phyloP scores from a whole-genome alignment of 2,329 filamentous ascomycete species.

The Talaromyces sp. region DNA sequence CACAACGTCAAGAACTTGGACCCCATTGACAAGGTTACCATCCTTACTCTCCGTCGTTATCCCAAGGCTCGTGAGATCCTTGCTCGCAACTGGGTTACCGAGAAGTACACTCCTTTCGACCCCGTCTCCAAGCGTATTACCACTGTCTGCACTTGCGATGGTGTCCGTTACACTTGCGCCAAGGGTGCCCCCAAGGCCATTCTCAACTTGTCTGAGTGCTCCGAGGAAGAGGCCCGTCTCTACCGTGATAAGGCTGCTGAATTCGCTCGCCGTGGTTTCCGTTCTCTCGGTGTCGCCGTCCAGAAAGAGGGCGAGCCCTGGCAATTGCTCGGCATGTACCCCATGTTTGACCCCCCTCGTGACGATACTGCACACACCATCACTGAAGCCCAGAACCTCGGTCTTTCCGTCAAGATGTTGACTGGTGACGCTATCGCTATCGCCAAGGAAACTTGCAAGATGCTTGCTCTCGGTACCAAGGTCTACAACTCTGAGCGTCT shows the following conservation, averaged over 20 bases:
- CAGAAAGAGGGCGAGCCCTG: slow-evolving; percentile 68
- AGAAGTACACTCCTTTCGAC: slow-evolving; percentile 65
- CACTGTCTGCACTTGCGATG: slow-evolving; percentile 60
- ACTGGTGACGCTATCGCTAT: slow-evolving; percentile 73
- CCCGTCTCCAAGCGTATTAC: slow-evolving; percentile 73
- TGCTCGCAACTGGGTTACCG: slow-evolving; percentile 66
- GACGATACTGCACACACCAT: slow-evolving; percentile 72
- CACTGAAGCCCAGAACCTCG: slow-evolving; percentile 66
- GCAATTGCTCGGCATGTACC: slow-evolving; percentile 68
- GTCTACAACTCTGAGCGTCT: slow-evolving; percentile 72
- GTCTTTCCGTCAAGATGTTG: slow-evolving; percentile 72
- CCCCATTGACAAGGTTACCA: slow-evolving; percentile 71
- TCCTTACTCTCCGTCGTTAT: slow-evolving; percentile 67
- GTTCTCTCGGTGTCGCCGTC: slow-evolving; percentile 69
- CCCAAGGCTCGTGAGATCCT: slow-evolving; percentile 70
- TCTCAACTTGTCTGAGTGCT: slow-evolving; percentile 62
- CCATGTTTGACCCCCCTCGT: slow-evolving; percentile 72
- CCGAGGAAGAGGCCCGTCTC: slow-evolving; percentile 57
- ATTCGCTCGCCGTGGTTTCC: slow-evolving; percentile 71
- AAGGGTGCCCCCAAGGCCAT: slow-evolving; percentile 72
- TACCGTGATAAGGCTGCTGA: slow-evolving; percentile 68
- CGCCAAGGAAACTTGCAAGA: slow-evolving; percentile 73
- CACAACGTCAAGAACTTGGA: slow-evolving; percentile 72
- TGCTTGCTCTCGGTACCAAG: slow-evolving; percentile 70
- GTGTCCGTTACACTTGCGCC: slow-evolving; percentile 64